Evolutionary conservation across 306 rosid genomes (phyloP).

Genomic region (Ormosia emarginata): DNA sequence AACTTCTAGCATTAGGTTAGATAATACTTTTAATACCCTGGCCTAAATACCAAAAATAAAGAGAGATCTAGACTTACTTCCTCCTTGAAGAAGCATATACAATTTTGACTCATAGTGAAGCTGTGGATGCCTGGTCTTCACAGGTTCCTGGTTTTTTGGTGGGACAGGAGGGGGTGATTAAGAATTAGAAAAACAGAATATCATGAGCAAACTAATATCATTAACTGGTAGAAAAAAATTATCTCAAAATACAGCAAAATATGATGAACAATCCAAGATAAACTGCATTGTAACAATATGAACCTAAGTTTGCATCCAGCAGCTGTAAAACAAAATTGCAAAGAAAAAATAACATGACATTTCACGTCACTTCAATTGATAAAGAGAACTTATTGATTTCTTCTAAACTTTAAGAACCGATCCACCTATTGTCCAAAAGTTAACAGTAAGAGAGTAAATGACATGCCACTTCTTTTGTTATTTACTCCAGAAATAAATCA

Average conservation of each 20-base stretch:
- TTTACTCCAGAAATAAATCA: neutral
- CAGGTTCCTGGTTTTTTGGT: slow-evolving; percentile 64
- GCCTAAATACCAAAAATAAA: slow-evolving; percentile 1
- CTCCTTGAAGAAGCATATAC: slow-evolving; percentile 99
- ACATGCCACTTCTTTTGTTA: neutral
- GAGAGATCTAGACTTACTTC: slow-evolving; percentile 58
- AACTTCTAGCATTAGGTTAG: slow-evolving; percentile 13
- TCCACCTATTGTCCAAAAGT: slow-evolving; percentile 11
- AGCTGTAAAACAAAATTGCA: neutral
- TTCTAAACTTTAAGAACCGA: neutral
- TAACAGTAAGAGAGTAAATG: neutral
- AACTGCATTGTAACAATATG: neutral
- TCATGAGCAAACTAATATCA: neutral
- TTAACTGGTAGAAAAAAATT: neutral
- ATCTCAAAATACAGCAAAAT: neutral
- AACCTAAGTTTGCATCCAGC: slow-evolving; percentile 12
- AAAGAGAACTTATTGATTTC: neutral
- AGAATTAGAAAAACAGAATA: slow-evolving; percentile 4
- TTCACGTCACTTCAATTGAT: slow-evolving; percentile 2
- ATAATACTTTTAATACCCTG: neutral
- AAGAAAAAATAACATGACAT: neutral
- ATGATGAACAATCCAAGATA: neutral
- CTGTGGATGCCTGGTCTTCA: slow-evolving; percentile 96
- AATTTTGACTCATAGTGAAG: slow-evolving; percentile 98
- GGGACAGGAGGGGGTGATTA: slow-evolving; percentile 1